Percentiles rank a stretch among this genome's conserved stretches.
These are phyloP conservation scores for Helicocarpus griseus DNA, from an alignment of 2,329 filamentous ascomycete species.

Conservation along the genomic window DNA sequence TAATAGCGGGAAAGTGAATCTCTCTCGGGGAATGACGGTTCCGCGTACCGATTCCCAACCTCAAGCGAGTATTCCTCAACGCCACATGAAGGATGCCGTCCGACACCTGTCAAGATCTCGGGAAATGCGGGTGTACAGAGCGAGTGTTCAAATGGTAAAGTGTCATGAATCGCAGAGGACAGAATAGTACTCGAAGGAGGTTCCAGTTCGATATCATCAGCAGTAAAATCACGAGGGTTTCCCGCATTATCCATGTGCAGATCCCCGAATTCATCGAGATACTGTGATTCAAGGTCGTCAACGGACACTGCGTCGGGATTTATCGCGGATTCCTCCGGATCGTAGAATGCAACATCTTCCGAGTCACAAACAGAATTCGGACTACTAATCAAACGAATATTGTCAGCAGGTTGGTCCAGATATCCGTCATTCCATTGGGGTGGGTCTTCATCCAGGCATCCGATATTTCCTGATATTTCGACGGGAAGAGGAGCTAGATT, in stretches of 20 bases:
- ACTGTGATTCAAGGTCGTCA: not conserved
- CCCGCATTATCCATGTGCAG: not conserved
- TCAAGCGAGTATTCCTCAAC: conserved; percentile 6
- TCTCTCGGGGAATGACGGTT: not conserved
- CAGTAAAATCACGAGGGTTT: not conserved
- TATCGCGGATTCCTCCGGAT: not conserved
- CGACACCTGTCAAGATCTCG: conserved; percentile 18
- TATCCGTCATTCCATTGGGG: conserved; percentile 4
- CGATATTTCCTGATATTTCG: conserved; percentile 9
- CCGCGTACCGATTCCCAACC: conserved; percentile 1
- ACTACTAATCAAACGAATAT: conserved; percentile 4
- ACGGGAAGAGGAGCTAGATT: not conserved
- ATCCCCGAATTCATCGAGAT: not conserved
- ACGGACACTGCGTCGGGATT: not conserved
- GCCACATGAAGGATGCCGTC: conserved; percentile 14
- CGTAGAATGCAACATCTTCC: conserved; percentile 5
- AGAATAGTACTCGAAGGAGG: conserved; percentile 7
- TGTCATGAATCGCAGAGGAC: conserved; percentile 6
- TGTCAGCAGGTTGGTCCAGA: conserved; percentile 8
- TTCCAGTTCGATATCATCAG: conserved; percentile 15
- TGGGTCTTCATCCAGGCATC: conserved; percentile 8
- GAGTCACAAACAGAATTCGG: conserved; percentile 10
- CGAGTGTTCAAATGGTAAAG: conserved; percentile 1
- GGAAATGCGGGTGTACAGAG: conserved; percentile 4
- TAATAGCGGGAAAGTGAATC: not conserved